phyloP scores from a whole-genome alignment of 768 basidiomycete genomes.

The Phlebiopsis gigantea region DNA sequence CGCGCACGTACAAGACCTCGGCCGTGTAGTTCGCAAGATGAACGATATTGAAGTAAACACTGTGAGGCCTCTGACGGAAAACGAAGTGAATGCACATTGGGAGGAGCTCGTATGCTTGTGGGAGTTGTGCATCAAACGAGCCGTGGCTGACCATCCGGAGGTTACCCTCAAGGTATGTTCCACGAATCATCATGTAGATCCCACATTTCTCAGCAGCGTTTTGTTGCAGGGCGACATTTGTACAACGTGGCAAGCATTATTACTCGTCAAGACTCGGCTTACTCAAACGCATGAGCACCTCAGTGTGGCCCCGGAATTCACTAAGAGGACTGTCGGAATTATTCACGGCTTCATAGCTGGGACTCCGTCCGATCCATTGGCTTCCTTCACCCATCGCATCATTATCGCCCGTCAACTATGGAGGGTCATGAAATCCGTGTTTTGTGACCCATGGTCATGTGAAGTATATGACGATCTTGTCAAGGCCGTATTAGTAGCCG shows the following conservation, averaged over 20 bases:
- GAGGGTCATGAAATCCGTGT: neutral
- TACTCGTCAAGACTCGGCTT: constrained; percentile 45
- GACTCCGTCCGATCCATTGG: too few relatives aligned
- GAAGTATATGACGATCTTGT: neutral
- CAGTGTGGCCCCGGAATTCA: constrained; percentile 29
- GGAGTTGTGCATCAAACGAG: constrained; percentile 12
- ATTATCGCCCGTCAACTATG: constrained; percentile 2
- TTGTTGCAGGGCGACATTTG: constrained; percentile 36
- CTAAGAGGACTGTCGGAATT: constrained; percentile 29
- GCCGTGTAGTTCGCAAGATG: constrained; percentile 24
- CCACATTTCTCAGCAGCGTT: too few relatives aligned
- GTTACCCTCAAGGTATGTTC: neutral
- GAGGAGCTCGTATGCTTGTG: constrained; percentile 34
- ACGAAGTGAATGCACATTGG: constrained; percentile 36
- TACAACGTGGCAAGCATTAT: constrained; percentile 48
- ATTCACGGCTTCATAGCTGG: constrained; percentile 31
- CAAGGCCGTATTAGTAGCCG: neutral
- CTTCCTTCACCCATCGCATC: neutral
- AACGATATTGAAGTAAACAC: constrained; percentile 18
- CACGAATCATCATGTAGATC: neutral
- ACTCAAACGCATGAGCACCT: constrained; percentile 34
- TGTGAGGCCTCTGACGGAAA: constrained; percentile 31
- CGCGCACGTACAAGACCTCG: neutral
- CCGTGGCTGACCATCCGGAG: too few relatives aligned
- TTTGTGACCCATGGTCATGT: neutral